Conservation (phyloP, 495 filamentous ascomycete genomes). For the Aspergillus steynii region DNA sequence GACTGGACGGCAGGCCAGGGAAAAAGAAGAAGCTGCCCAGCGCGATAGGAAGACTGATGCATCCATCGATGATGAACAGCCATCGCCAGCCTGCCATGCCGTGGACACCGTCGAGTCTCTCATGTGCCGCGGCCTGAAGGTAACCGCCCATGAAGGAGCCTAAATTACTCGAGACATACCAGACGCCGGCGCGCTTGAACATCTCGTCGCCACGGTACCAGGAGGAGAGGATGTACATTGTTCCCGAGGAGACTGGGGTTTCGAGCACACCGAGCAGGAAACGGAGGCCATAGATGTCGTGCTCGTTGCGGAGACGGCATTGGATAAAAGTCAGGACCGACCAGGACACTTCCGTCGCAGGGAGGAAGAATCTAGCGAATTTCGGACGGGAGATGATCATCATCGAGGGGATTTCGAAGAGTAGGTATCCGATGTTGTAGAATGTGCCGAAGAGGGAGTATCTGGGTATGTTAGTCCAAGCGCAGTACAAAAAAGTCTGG, state of each 20-base stretch:
- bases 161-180: conserved; percentile 61
- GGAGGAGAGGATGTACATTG: conserved; percentile 36
- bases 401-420: conserved; percentile 23
- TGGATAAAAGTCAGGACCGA: conserved; percentile 14
- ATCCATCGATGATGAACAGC: conserved; percentile 64
- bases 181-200: conserved; percentile 49
- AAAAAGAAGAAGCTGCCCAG: conserved; percentile 70
- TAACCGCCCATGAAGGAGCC: conserved; percentile 63
- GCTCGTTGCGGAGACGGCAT: conserved; percentile 13
- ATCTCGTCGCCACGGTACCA: conserved; percentile 55
- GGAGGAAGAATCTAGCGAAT: conserved; percentile 16
- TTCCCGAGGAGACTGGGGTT: conserved; percentile 48
- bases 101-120: conserved; percentile 23
- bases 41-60: conserved; percentile 63
- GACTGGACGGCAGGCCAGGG: conserved; percentile 55
- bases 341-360: conserved; percentile 18
- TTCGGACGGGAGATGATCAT: conserved; percentile 17
- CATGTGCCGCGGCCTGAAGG: conserved; percentile 52
- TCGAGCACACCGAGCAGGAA: conserved; percentile 69
- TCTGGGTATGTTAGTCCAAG: not conserved
- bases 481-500: not conserved
- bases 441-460: conserved; percentile 22
- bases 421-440: conserved; percentile 23
- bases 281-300: conserved; percentile 30
- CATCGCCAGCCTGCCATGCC: conserved; percentile 78